phyloP scores from a whole-genome alignment of 345 rosid genomes.

The Eucalyptus cloeziana region DNA sequence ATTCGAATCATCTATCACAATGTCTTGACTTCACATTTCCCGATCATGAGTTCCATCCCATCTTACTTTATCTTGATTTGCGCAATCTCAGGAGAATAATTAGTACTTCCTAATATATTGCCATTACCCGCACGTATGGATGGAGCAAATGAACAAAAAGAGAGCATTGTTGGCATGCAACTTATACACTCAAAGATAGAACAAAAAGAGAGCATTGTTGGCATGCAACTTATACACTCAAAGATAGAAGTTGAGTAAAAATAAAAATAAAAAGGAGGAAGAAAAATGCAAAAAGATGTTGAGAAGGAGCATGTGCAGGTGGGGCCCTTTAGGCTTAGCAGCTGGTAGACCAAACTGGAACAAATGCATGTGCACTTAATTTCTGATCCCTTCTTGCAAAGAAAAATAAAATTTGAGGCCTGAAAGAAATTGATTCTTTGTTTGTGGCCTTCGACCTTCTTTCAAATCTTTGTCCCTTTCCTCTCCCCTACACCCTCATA shows the following conservation, averaged over 20 bases:
- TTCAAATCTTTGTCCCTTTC: slow-evolving; percentile 9
- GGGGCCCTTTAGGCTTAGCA: slow-evolving; percentile 10
- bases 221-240: background rate
- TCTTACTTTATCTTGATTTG: background rate
- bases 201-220: background rate
- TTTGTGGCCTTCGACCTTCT: background rate
- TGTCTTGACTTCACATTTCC: background rate
- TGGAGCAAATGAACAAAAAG: background rate
- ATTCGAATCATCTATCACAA: background rate
- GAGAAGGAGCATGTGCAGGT: slow-evolving; percentile 28
- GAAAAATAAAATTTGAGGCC: background rate
- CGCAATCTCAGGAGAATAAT: background rate
- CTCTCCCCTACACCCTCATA: background rate
- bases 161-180: background rate
- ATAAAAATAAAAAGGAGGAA: background rate
- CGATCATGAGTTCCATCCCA: background rate
- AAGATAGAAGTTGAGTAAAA: background rate
- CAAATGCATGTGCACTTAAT: slow-evolving; percentile 63
- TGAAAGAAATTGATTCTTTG: background rate
- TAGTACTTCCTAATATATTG: background rate
- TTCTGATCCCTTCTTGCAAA: slow-evolving; percentile 1
- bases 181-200: background rate
- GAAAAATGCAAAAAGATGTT: background rate
- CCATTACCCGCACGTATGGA: background rate
- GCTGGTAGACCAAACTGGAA: slow-evolving; percentile 19